Base-by-base conservation (phyloP, 345 rosid genomes). In the Linum tenue region DNA sequence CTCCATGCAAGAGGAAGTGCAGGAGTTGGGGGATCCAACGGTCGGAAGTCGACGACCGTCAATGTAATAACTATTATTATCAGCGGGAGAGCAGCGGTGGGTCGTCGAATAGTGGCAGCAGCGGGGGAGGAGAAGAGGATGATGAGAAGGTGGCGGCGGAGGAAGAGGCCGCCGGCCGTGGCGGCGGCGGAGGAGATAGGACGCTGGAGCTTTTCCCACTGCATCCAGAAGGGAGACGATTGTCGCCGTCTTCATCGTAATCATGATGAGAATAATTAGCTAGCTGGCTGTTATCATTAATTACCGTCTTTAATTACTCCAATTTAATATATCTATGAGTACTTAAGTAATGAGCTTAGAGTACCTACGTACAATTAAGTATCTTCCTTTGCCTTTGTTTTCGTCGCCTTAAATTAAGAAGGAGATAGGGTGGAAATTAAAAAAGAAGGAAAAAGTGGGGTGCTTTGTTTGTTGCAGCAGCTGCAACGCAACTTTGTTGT, bases 161-260 rank as follows among this genome's bases (percentile, higher is more conserved):
- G 31, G 31, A 62, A 37, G 11, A 69, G 58, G 68, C 55, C 64
- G n/a, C n/a, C n/a, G n/a, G n/a, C n/a, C n/a, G n/a, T 39, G 81
- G 76, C 70, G 70, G 80, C 73, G 84, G 76, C 64, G 82, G 80
- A 39, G 81, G 74, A 58, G 70, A 84, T 72, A 77, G 85, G 80
- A 94, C 99, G 58, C 92, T 94, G 50, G 92, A 88, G 84, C 96
- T 94, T 59, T 94, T 94, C 73, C 99, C 99, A 5, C 83, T 94
- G 76, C 95, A 88, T 69, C 99, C 99, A 60, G 96, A 86, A 84
- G 90, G 97, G 76, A 76, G 82, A 76, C 11, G 11, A 56, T 56
- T 35, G 16, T 56, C 59, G n/a, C 31, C 59, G 31, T 22, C 16
- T 6, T 0, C 31, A 16, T 7, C 31, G 6, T 22, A 22, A 22